phyloP scores from a whole-genome alignment of 2,329 filamentous ascomycete species.

The Lojkania enalia region DNA sequence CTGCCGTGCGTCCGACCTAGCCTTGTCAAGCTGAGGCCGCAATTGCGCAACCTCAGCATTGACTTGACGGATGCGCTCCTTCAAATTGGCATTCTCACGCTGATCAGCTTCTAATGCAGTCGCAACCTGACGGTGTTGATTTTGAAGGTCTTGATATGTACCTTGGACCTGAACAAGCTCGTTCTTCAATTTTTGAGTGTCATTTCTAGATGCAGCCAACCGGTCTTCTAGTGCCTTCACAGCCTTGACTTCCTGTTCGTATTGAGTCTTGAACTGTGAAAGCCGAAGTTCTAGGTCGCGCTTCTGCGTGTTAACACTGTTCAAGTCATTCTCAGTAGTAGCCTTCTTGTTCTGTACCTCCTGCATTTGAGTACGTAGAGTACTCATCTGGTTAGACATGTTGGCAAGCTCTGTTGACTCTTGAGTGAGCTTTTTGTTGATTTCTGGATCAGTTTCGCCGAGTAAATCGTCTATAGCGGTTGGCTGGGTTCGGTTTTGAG shows the following conservation, averaged over 20 bases:
- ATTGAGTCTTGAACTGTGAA: slow-evolving; percentile 81
- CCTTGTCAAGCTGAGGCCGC: slow-evolving; percentile 89
- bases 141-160: slow-evolving; percentile 77
- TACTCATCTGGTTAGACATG: slow-evolving; percentile 91
- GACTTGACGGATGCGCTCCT: slow-evolving; percentile 81
- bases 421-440: slow-evolving; percentile 82
- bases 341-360: slow-evolving; percentile 83
- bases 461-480: slow-evolving; percentile 78
- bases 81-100: slow-evolving; percentile 81
- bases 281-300: slow-evolving; percentile 89
- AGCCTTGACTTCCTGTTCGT: slow-evolving; percentile 90
- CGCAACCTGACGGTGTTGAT: slow-evolving; percentile 76
- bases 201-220: slow-evolving; percentile 72
- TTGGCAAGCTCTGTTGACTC: slow-evolving; percentile 94
- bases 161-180: slow-evolving; percentile 84
- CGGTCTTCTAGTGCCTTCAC: slow-evolving; percentile 85
- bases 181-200: slow-evolving; percentile 80
- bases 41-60: slow-evolving; percentile 83
- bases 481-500: slow-evolving; percentile 46
- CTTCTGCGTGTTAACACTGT: slow-evolving; percentile 82
- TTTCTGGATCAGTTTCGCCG: slow-evolving; percentile 82
- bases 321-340: slow-evolving; percentile 78
- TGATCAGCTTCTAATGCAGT: slow-evolving; percentile 81
- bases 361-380: slow-evolving; percentile 90
- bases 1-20: slow-evolving; percentile 87